A percentile compares a stretch with the other conserved stretches of the same genome.
phyloP scores from a whole-genome alignment of 1,139 yeast genomes.

The Arxiozyma heterogenica region DNA sequence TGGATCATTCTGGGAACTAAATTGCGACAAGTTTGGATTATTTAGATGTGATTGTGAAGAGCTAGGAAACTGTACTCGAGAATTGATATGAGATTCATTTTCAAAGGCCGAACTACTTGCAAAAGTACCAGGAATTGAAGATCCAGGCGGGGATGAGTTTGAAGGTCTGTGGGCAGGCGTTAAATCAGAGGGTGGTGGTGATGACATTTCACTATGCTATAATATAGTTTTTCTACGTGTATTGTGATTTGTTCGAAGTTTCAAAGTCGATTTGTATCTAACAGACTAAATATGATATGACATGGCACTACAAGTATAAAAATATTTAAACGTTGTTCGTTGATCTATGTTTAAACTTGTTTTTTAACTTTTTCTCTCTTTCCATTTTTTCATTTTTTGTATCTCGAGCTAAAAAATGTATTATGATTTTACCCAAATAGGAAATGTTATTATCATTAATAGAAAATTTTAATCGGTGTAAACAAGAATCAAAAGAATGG shows the following conservation, averaged over 20 bases:
- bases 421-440: background rate
- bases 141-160: slow-evolving; percentile 30
- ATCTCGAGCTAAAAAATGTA: background rate
- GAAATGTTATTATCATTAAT: background rate
- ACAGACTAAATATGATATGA: background rate
- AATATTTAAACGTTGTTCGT: background rate
- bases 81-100: slow-evolving; percentile 19
- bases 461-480: background rate
- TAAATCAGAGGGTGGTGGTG: slow-evolving; percentile 15
- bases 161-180: slow-evolving; percentile 16
- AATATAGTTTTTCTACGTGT: background rate
- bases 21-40: slow-evolving; percentile 12
- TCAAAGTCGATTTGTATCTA: no score
- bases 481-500: no score
- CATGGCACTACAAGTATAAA: no score
- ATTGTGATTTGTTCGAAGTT: no score
- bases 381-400: background rate
- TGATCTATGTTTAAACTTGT: background rate
- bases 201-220: slow-evolving; percentile 12
- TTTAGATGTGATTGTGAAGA: slow-evolving; percentile 28
- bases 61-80: slow-evolving; percentile 27
- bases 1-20: slow-evolving; percentile 19
- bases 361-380: background rate
- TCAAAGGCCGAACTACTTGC: slow-evolving; percentile 26
- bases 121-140: slow-evolving; percentile 28